Conservation (phyloP, 2,329 filamentous ascomycete species). For the Sporothrix inflata region DNA sequence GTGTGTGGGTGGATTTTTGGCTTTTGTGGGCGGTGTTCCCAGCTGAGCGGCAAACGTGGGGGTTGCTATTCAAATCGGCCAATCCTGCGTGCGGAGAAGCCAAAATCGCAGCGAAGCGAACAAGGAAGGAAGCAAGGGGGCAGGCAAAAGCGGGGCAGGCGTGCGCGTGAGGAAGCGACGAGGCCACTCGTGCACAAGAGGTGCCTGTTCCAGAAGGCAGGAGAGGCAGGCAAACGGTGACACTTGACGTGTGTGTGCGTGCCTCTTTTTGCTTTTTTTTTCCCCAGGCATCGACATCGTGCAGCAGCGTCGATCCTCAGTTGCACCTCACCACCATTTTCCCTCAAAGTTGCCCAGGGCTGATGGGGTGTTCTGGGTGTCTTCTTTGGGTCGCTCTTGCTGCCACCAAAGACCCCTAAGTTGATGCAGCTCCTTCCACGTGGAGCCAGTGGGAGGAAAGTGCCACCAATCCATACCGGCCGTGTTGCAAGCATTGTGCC, state of each 20-base stretch:
- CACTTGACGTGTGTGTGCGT: conserved; percentile 4
- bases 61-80: conserved; percentile 5
- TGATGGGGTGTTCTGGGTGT: too few relatives aligned
- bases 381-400: not conserved
- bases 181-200: not conserved
- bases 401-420: not conserved
- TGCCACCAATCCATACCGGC: not conserved
- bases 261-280: not conserved
- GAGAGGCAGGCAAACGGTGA: not conserved
- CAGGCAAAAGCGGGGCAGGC: conserved; percentile 11
- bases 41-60: conserved; percentile 29
- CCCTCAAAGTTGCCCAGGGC: not conserved
- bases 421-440: not conserved
- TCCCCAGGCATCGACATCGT: conserved; percentile 20
- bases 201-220: conserved; percentile 8
- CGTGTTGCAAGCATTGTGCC: not conserved
- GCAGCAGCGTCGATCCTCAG: conserved; percentile 27
- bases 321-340: conserved; percentile 1
- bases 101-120: not conserved
- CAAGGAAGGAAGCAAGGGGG: conserved; percentile 20
- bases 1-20: not conserved
- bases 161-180: conserved; percentile 1
- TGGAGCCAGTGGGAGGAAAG: not conserved
- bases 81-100: conserved; percentile 24
- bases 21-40: conserved; percentile 20